Evolutionary conservation across 495 filamentous ascomycete species (phyloP), one percentile per base, ranked within the genome.

Genomic region (Trichocladium antarcticum): DNA sequence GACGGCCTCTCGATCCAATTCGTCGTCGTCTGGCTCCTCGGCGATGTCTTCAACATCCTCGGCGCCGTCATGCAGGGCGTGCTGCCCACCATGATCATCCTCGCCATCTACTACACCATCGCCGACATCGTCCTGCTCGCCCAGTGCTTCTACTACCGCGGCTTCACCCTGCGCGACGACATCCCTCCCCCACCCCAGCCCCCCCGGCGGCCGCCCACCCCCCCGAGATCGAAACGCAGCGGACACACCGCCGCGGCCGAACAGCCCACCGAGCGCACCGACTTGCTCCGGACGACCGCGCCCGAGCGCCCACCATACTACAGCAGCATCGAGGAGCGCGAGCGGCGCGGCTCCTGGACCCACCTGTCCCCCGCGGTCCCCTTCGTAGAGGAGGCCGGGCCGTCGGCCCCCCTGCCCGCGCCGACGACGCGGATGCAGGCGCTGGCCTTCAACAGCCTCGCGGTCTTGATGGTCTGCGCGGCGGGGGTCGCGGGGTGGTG

Each of bases 41-140:
- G 92, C 16, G 92, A 98, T 81, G 78, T 97, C 36, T 98, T 95
- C 72, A 98, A 98, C 60, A 89, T 98, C 42, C 74, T 95, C 3
- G 92, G 92, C 5, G 86, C 88, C 14, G 78, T 95, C 4, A 56
- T 96, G n/a, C 92, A 98, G 60, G 85, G 87, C 17, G 90, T 98
- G 7, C 67, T 97, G 31, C 90, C 92, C 6, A 98, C 92, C 0
- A 98, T 98, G 92, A 68, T 86, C 41, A 96, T 96, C 37, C 72
- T 98, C 21, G 92, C 92, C 0, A 74, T 96, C 1, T 98, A 98
- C 63, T 96, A 98, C 64, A 95, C 90, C 19, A 69, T 95, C 21
- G 90, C 92, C 45, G 92, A 97, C 61, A 75, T 96, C 19, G 86
- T 95, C 2, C 73, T 98, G 0, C 69, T 98, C 0, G 72, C 67